Percentiles rank a stretch among this genome's conserved stretches.
phyloP scores from a whole-genome alignment of 257 asterid species.

The Coffea eugenioides region DNA sequence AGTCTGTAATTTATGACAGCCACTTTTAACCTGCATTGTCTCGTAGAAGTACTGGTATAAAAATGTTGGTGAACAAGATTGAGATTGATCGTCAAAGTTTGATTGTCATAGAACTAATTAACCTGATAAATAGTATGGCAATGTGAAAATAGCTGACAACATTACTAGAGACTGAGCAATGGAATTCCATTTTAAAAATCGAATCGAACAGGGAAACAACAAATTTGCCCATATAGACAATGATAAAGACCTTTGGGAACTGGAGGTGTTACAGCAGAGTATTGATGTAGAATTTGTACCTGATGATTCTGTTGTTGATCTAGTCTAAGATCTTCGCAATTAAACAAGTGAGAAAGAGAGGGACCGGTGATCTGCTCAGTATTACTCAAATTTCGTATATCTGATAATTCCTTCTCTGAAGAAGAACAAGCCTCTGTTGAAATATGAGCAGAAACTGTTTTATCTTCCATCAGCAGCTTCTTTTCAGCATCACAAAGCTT shows the following conservation, averaged over 20 bases:
- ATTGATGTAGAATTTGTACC: neutral
- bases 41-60: neutral
- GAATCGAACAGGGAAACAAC: neutral
- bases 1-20: neutral
- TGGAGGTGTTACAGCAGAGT: neutral
- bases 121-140: neutral
- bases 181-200: neutral
- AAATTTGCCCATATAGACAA: neutral
- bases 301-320: neutral
- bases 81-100: neutral
- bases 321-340: neutral
- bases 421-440: constrained; percentile 4
- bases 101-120: neutral
- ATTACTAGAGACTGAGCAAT: neutral
- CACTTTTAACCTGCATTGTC: neutral
- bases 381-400: neutral
- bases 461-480: constrained; percentile 19
- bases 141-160: neutral
- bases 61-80: neutral
- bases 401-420: neutral
- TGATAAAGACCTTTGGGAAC: neutral
- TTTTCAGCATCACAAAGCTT: constrained; percentile 18
- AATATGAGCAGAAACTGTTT: constrained; percentile 4
- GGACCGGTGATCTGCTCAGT: neutral
- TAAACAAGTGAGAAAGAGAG: neutral